A percentile compares a stretch with the other conserved stretches of the same genome.
Conservation (phyloP, 164 flowering plant genomes). For the Euptelea pleiosperma region DNA sequence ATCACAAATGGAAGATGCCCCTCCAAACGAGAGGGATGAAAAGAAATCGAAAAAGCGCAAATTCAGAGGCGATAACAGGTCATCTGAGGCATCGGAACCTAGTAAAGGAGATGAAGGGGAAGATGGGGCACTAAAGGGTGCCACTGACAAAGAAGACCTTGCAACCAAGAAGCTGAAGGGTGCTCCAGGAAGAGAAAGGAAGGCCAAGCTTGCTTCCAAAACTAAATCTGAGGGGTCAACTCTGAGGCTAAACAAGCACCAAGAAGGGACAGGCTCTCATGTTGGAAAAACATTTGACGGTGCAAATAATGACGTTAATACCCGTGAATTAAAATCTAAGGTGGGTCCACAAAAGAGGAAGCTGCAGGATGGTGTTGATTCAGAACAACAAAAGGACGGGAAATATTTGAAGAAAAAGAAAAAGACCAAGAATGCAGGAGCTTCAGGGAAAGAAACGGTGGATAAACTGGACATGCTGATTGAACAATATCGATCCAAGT, state of each 20-base stretch:
- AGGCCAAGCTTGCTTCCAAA: conserved; percentile 6
- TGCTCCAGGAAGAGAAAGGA: conserved; percentile 17
- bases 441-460: conserved; percentile 38
- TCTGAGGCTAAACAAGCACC: conserved; percentile 11
- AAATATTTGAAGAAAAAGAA: conserved; percentile 27
- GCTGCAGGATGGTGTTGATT: conserved; percentile 18
- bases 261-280: conserved; percentile 11
- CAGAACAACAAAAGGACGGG: conserved; percentile 16
- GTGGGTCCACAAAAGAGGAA: conserved; percentile 39
- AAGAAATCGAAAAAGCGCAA: conserved; percentile 34
- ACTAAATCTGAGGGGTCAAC: conserved; percentile 16
- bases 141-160: conserved; percentile 14
- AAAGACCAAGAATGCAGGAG: conserved; percentile 27
- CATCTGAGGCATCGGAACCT: conserved; percentile 14
- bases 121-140: conserved; percentile 10
- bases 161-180: conserved; percentile 38
- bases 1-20: conserved; percentile 14
- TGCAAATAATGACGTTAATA: not conserved
- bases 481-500: conserved; percentile 64
- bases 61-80: conserved; percentile 17
- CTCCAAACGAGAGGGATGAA: conserved; percentile 13
- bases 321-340: conserved; percentile 15
- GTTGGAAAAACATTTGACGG: conserved; percentile 11
- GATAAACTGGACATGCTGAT: conserved; percentile 81
- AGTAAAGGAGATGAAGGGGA: conserved; percentile 16